These are phyloP conservation scores for Plenodomus tracheiphilus DNA, from an alignment of 2,329 filamentous ascomycete genomes.

Conservation along the genomic window DNA sequence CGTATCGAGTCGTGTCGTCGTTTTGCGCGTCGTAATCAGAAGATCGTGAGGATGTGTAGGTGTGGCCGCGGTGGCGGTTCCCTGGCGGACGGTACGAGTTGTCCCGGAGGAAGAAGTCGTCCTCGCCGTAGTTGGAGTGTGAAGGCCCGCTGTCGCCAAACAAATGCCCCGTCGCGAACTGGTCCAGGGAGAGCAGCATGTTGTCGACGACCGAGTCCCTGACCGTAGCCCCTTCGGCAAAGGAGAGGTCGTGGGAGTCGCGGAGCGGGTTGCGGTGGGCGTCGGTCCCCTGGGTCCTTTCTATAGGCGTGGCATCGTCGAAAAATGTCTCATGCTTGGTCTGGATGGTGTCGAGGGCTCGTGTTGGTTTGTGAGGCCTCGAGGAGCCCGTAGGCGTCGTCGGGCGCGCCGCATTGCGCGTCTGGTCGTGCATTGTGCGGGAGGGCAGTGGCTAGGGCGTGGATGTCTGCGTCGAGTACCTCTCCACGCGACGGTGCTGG, in stretches of 20 bases:
- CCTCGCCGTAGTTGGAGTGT: slow-evolving; percentile 46
- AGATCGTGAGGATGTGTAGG: slow-evolving; percentile 62
- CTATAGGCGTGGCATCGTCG: slow-evolving; percentile 42
- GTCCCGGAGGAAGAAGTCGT: slow-evolving; percentile 44
- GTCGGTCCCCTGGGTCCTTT: slow-evolving; percentile 20
- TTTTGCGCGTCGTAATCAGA: slow-evolving; percentile 57
- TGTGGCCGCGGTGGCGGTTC: slow-evolving; percentile 59
- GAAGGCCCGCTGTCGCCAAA: slow-evolving; percentile 20
- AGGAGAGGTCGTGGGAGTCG: slow-evolving; percentile 84
- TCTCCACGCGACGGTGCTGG: slow-evolving; percentile 22
- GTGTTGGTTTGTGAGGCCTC: slow-evolving; percentile 31
- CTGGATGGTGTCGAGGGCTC: slow-evolving; percentile 35
- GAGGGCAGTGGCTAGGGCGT: slow-evolving; percentile 4
- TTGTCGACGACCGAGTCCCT: slow-evolving; percentile 93
- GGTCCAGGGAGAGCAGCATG: slow-evolving; percentile 91
- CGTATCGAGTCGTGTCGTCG: slow-evolving; percentile 47
- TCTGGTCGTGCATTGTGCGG: slow-evolving; percentile 28
- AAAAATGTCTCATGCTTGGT: slow-evolving; percentile 39
- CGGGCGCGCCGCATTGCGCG: slow-evolving; percentile 26
- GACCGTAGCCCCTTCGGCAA: slow-evolving; percentile 67
- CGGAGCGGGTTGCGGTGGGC: slow-evolving; percentile 25
- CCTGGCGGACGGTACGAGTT: slow-evolving; percentile 35
- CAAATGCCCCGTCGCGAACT: slow-evolving; percentile 46
- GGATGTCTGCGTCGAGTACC: slow-evolving; percentile 18
- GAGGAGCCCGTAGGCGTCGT: slow-evolving; percentile 36